phyloP scores from a whole-genome alignment of 2,329 filamentous ascomycete genomes.

The Macroventuria anomochaeta region DNA sequence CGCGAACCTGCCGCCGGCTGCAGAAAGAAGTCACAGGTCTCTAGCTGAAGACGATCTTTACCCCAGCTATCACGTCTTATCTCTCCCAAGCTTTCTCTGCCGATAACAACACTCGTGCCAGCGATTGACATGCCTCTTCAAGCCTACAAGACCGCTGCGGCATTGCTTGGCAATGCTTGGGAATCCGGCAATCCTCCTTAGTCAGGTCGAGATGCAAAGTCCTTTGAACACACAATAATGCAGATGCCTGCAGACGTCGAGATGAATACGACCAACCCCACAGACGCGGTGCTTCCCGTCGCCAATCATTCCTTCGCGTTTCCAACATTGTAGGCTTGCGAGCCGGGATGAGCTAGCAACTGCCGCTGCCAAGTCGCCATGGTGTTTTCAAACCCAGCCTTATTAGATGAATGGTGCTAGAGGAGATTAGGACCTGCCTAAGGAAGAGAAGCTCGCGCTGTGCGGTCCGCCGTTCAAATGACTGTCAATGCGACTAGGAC shows the following conservation, averaged over 20 bases:
- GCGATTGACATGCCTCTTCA: conserved; percentile 17
- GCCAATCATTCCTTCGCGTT: conserved; percentile 16
- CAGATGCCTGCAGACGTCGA: neutral
- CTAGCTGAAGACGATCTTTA: conserved; percentile 5
- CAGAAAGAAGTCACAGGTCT: neutral
- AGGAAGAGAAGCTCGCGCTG: conserved; percentile 12
- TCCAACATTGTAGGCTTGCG: neutral
- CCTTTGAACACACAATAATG: conserved; percentile 9
- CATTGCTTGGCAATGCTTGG: conserved; percentile 19
- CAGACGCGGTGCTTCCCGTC: conserved; percentile 7
- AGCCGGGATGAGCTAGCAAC: neutral
- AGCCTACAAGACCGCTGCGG: conserved; percentile 13
- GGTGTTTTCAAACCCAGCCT: neutral
- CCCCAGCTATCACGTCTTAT: conserved; percentile 7
- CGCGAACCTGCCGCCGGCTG: neutral
- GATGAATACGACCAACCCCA: conserved; percentile 6
- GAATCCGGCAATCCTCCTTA: conserved; percentile 7
- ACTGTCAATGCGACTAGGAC: conserved; percentile 1
- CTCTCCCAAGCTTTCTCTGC: conserved; percentile 7
- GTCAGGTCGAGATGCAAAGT: conserved; percentile 1
- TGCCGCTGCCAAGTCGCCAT: conserved; percentile 7
- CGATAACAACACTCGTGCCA: neutral
- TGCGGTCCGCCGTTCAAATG: neutral
- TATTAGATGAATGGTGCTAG: conserved; percentile 8
- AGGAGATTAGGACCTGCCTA: conserved; percentile 12